These are phyloP conservation scores for Fusarium siculi DNA, from an alignment of 2,329 filamentous ascomycete species.

Conservation along the genomic window DNA sequence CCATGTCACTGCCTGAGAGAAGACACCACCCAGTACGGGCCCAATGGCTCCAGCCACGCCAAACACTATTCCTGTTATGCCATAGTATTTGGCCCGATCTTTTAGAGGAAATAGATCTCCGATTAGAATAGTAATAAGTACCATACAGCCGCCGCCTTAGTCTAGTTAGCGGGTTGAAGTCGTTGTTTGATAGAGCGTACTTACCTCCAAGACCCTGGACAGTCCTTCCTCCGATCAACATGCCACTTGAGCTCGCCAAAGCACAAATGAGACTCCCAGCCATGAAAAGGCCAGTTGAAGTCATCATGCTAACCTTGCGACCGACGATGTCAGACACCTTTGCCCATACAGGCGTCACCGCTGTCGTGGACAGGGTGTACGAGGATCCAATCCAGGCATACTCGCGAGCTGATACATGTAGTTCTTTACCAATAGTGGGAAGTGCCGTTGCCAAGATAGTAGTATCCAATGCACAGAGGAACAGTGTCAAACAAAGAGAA, in stretches of 20 bases:
- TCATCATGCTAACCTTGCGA: constrained; percentile 54
- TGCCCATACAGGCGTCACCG: constrained; percentile 49
- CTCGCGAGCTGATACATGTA: constrained; percentile 33
- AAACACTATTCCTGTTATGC: constrained; percentile 65
- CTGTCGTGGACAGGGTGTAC: constrained; percentile 41
- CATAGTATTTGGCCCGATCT: constrained; percentile 61
- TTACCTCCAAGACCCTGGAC: constrained; percentile 37
- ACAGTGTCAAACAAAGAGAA: constrained; percentile 41
- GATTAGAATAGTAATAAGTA: constrained; percentile 49
- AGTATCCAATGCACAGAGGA: constrained; percentile 42
- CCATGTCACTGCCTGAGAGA: constrained; percentile 71
- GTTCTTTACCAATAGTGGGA: constrained; percentile 40
- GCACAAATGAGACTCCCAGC: constrained; percentile 65
- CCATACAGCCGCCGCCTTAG: constrained; percentile 30
- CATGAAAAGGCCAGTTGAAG: constrained; percentile 57
- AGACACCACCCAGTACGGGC: constrained; percentile 73
- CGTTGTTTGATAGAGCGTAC: neutral
- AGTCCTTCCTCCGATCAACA: constrained; percentile 60
- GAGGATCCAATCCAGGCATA: constrained; percentile 46
- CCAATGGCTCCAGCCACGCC: constrained; percentile 73
- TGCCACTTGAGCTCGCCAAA: constrained; percentile 53
- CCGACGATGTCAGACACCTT: constrained; percentile 64
- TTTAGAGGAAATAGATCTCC: constrained; percentile 64
- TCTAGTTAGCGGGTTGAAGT: neutral
- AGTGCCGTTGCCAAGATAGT: constrained; percentile 45